Conservation (phyloP, 1,139 yeast species). For the Candida buenavistaensis region DNA sequence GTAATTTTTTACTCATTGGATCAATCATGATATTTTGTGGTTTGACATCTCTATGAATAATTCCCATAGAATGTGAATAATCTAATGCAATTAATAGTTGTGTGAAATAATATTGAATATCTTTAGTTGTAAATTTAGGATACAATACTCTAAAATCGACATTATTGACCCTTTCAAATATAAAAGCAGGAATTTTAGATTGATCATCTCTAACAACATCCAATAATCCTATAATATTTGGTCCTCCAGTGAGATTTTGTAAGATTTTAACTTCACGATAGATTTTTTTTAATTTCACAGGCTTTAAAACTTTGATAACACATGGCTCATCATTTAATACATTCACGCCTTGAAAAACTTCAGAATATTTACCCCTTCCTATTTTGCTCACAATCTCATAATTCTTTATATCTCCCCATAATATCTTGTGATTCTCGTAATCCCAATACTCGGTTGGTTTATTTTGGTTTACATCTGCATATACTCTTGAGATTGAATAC, state of each 20-base stretch:
- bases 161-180: conserved; percentile 70
- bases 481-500: conserved; percentile 81
- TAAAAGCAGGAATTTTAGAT: conserved; percentile 71
- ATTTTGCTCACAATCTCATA: conserved; percentile 91
- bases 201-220: conserved; percentile 78
- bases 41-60: conserved; percentile 81
- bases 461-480: conserved; percentile 77
- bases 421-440: conserved; percentile 70
- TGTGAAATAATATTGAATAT: conserved; percentile 69
- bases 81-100: conserved; percentile 71
- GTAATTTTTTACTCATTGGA: conserved; percentile 57
- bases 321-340: conserved; percentile 50
- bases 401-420: conserved; percentile 73
- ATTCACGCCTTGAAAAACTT: conserved; percentile 79
- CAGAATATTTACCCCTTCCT: conserved; percentile 97
- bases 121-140: conserved; percentile 61
- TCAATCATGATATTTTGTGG: conserved; percentile 88
- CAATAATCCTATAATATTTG: conserved; percentile 64
- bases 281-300: conserved; percentile 77
- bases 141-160: conserved; percentile 71
- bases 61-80: conserved; percentile 80
- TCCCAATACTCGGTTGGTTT: conserved; percentile 94
- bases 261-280: conserved; percentile 74
- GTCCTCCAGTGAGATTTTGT: conserved; percentile 75
- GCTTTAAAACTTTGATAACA: conserved; percentile 75